Evolutionary conservation across 1,284 basidiomycete species (phyloP).

Genomic region (Sparassis latifolia): DNA sequence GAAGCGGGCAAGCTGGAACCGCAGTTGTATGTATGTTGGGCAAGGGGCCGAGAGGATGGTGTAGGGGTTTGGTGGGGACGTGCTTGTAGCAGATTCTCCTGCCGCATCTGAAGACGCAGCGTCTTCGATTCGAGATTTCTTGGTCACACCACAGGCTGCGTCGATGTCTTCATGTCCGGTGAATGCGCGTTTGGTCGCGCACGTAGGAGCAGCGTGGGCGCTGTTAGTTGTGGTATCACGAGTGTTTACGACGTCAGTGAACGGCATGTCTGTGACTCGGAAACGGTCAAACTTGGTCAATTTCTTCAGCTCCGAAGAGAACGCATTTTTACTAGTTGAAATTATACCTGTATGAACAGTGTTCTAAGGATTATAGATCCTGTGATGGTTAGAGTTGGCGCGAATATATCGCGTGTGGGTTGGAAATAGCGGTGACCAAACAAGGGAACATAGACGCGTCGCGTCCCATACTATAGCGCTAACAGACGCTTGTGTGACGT

Average conservation of each 20-base stretch:
- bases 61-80: neutral
- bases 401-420: too few species aligned
- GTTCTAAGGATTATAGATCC: too few species aligned
- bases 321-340: too few species aligned
- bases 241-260: neutral
- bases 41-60: neutral
- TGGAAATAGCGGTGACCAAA: too few species aligned
- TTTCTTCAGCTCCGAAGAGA: too few species aligned
- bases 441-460: too few species aligned
- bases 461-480: too few species aligned
- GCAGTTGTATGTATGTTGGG: conserved; percentile 21
- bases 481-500: too few species aligned
- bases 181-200: neutral
- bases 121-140: neutral
- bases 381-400: too few species aligned
- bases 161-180: neutral
- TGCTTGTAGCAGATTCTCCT: neutral
- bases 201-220: too few species aligned
- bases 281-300: too few species aligned
- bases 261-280: neutral
- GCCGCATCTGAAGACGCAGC: neutral
- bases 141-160: neutral
- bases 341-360: too few species aligned
- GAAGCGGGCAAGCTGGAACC: conserved; percentile 27
- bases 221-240: neutral